These are phyloP conservation scores for Delonix regia DNA, from an alignment of 306 rosid genomes.

Conservation along the genomic window DNA sequence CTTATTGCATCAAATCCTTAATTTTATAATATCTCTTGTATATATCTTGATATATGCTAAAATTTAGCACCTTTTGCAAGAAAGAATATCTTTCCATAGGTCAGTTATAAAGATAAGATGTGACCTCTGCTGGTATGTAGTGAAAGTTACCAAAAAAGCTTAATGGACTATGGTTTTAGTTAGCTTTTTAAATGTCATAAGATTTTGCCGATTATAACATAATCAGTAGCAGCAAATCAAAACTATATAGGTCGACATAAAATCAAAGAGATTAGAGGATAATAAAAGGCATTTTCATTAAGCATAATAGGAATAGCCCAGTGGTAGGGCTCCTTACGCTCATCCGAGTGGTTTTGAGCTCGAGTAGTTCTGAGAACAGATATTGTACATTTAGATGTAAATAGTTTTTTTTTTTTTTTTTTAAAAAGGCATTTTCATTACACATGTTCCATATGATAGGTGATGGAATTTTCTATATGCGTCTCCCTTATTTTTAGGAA, in stretches of 20 bases:
- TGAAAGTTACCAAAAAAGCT: background rate
- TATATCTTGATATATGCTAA: too few species aligned
- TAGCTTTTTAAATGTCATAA: background rate
- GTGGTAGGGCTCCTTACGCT: too few species aligned
- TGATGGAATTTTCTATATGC: background rate
- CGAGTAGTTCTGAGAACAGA: too few species aligned
- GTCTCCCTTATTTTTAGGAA: too few species aligned
- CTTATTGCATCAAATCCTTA: too few species aligned
- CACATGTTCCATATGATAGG: background rate
- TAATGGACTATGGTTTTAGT: background rate
- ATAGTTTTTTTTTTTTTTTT: too few species aligned
- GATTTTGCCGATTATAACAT: background rate
- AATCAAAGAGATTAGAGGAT: background rate
- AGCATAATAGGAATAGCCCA: too few species aligned
- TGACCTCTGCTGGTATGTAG: background rate
- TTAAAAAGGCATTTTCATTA: background rate
- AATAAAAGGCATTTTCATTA: background rate
- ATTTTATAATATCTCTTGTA: too few species aligned
- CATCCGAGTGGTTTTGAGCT: too few species aligned
- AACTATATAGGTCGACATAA: background rate
- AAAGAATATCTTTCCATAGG: background rate
- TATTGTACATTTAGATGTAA: too few species aligned
- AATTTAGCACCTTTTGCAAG: background rate
- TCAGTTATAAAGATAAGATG: background rate
- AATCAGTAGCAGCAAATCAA: slow-evolving; percentile 8